Conservation (phyloP, 2,329 filamentous ascomycete genomes). For the Ophiocordyceps polyrhachis-furcata region DNA sequence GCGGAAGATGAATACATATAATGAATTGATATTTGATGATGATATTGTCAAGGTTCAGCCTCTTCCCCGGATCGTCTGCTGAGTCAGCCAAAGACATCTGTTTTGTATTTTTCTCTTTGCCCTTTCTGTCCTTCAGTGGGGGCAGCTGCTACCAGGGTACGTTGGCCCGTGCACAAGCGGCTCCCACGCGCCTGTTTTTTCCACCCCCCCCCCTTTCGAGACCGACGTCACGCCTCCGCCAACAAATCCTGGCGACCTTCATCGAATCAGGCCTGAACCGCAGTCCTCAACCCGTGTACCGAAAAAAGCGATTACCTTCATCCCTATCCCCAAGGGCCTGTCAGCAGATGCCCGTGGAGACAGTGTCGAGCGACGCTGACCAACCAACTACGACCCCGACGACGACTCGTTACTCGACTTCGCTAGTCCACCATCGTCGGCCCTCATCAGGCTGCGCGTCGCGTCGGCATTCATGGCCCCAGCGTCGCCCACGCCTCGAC, state of each 20-base stretch:
- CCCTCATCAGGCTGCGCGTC: not conserved
- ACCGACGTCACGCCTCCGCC: slow-evolving; percentile 17
- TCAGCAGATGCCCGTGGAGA: not conserved
- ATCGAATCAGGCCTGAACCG: not conserved
- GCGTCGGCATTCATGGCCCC: slow-evolving; percentile 12
- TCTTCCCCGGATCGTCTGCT: not conserved
- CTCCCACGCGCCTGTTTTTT: slow-evolving; percentile 23
- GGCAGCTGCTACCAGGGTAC: not conserved
- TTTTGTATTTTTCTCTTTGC: not conserved
- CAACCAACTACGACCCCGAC: too few species aligned
- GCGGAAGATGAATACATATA: too few species aligned
- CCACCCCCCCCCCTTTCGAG: slow-evolving; percentile 6
- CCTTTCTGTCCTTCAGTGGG: too few species aligned
- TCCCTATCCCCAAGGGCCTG: not conserved
- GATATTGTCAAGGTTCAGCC: not conserved
- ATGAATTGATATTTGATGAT: too few species aligned
- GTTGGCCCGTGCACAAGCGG: slow-evolving; percentile 2
- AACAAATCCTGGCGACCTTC: slow-evolving; percentile 5
- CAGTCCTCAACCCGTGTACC: not conserved
- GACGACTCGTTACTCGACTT: too few species aligned
- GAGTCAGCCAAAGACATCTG: not conserved
- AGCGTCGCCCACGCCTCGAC: slow-evolving; percentile 19
- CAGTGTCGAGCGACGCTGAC: not conserved
- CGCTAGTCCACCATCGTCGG: too few species aligned
- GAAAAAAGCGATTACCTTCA: not conserved